Base-by-base conservation (phyloP, 768 basidiomycete species). In the Candolleomyces eurysporus region DNA sequence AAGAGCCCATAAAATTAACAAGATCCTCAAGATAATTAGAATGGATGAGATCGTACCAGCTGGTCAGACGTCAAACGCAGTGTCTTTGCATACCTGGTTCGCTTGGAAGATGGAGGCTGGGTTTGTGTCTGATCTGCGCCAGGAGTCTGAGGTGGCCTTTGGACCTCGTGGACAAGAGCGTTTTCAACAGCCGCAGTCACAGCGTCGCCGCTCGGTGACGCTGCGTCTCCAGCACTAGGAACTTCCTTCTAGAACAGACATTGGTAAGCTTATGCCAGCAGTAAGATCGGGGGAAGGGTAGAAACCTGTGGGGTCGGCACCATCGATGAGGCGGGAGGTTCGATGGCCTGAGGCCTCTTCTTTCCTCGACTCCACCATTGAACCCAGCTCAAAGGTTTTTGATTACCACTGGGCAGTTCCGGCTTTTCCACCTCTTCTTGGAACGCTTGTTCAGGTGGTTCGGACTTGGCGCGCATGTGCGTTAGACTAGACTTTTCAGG, bases 41-140 rank as follows among this genome's bases (percentile, higher is more conserved):
- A 49, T 17, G 26, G 26, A 49, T 43, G 46, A 43, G 26, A 13
- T 75, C 87, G 69, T 66, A 95, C 94, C 46, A 99, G 82, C 71
- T 99, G 97, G 66, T 96, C 94, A 4, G 95, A 97, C 0, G 96
- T 94, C 61, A 99, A 75, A 6, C 97, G 84, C 61, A 99, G 74
- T 0, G 96, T 94, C 78, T 99, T 98, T 9, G 92, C 95, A 69
- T 85, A 98, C 68, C 84, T 89, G 16, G 36, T 56, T 69, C 84
- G 74, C 36, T 68, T 64, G 36, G 60, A 45, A 30, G 48, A 45
- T 17, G 57, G 36, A 36, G 36, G 36, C 11, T 36, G 36, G 36
- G 36, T 6, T 36, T 6, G 46, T 64, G 56, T 43, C 56, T 53
- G 49, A 22, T 63, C 60, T 40, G 39, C 51, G 46, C 61, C 45